Evolutionary conservation across 2,329 filamentous ascomycete genomes (phyloP).

Genomic region (Mollisia scopiformis): DNA sequence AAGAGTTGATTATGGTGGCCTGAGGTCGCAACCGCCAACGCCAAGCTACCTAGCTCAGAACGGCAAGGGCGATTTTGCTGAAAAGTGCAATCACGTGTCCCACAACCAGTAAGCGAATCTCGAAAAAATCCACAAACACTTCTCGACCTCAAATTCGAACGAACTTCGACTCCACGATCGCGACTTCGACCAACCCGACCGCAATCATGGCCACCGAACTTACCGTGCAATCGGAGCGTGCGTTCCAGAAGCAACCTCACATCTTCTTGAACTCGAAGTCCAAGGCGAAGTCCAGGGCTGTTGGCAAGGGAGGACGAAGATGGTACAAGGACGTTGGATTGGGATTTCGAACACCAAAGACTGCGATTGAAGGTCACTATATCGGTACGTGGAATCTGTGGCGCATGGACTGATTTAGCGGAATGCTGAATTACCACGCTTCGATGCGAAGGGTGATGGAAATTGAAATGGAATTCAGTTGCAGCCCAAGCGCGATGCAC

Average conservation of each 20-base stretch:
- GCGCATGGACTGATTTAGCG: background rate
- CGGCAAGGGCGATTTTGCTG: background rate
- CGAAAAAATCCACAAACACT: conserved; percentile 21
- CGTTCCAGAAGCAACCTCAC: conserved; percentile 99
- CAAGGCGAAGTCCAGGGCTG: conserved; percentile 81
- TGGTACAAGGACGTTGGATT: conserved; percentile 99
- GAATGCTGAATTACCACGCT: background rate
- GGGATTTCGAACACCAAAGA: conserved; percentile 98
- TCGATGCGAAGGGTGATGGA: background rate
- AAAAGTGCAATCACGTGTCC: conserved; percentile 19
- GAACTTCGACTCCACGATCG: conserved; percentile 29
- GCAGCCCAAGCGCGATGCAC: background rate
- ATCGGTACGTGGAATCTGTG: conserved; percentile 76
- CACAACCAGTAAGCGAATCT: conserved; percentile 22
- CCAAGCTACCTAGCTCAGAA: background rate
- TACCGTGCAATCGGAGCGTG: conserved; percentile 99
- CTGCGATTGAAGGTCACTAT: conserved; percentile 97
- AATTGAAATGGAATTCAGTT: background rate
- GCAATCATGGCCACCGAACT: conserved; percentile 89
- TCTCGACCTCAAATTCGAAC: conserved; percentile 23
- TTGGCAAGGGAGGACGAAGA: conserved; percentile 89
- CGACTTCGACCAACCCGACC: conserved; percentile 35
- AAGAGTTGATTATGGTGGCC: conserved; percentile 5
- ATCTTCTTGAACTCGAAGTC: conserved; percentile 99
- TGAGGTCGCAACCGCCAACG: conserved; percentile 1